Evolutionary conservation across 148 eudicot species (phyloP), one percentile per base, ranked within the genome.

Genomic region (Linanthus parryae): DNA sequence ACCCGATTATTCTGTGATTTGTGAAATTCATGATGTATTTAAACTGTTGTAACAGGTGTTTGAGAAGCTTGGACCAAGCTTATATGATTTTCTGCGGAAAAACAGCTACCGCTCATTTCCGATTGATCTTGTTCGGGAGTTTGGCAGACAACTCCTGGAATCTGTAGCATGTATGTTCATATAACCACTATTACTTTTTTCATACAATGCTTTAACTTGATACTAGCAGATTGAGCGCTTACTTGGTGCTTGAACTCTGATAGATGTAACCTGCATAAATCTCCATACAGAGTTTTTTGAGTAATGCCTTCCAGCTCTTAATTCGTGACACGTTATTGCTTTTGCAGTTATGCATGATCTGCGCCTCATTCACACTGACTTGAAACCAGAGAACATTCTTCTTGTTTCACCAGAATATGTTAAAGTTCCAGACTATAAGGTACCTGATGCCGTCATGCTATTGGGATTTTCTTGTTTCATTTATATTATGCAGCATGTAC

Each of bases 31-130:
- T 65, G 65, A 63, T 68, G 74, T 45, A 62, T 70, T 59, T 69
- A 62, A 61, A 54, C 58, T 67, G 57, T 70, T 49, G 59, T 66
- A 66, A 70, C 83, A 77, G 83, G 83, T 77, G 30, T 77, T 73
- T 73, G 83, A 77, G 83, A 77, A 67, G 75, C 83, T 77, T 63
- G 83, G 83, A 53, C 79, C 83, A 55, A 77, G 83, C 67, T 77
- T 77, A 67, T 77, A 77, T 38, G 83, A 77, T 73, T 73, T 77
- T 69, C 79, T 77, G 49, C 79, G 79, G 67, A 77, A 70, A 77
- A 77, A 77, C 67, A 73, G 70, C 79, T 73, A 77, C 51, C 83
- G 79, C 52, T 70, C 83, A 70, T 77, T 77, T 73, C 79, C 83
- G 51, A 73, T 77, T 70, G 83, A 73, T 70, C 79, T 73, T 73